Evolutionary conservation across 1,284 basidiomycete species (phyloP), one percentile per base, ranked within the genome.

Genomic region (Sparassis latifolia): DNA sequence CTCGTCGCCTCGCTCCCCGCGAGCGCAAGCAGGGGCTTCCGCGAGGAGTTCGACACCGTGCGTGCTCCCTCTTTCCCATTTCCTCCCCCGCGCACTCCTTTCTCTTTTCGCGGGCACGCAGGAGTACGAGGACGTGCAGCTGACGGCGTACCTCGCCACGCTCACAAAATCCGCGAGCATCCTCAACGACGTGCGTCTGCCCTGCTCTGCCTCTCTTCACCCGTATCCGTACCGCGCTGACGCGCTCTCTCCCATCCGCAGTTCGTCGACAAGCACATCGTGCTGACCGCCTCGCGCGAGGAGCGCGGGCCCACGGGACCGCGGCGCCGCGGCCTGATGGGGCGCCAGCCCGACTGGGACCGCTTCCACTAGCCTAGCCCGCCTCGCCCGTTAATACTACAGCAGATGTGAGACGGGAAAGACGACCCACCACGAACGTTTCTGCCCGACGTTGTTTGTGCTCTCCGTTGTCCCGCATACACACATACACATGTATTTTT

Each of bases 101-200:
- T 37, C 7, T 6, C 35, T 27, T 42, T 43, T 42, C 40, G 40
- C 28, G 6, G n/a, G 10, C 32, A 44, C 32, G 20, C 32, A 96
- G 92, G 96, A 99, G 79, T 92, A 95, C 68, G 89, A 91, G 64
- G 95, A 99, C 65, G 92, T 95, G 6, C 90, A 97, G 56, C 74
- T 99, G 29, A 97, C 92, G 1, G 84, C 86, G 6, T 92, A 94
- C 67, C 76, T 99, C 12, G 86, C 92, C 0, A 82, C 84, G 6
- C 70, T 98, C 56, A 98, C 94, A 0, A 93, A 92, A 66, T 89
- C 89, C 38, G 78, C 96, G 5, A 88, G 88, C 57, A 79, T 86
- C 3, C 71, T 97, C 50, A 96, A 95, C 65, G 91, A 97, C 62
- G 95, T 97, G 62, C 63, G 89, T 67, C 2, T 1, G 6, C 38